Evolutionary conservation across 2,329 filamentous ascomycete species (phyloP), one percentile per base, ranked within the genome.

Genomic region (Aureobasidium melanogenum): DNA sequence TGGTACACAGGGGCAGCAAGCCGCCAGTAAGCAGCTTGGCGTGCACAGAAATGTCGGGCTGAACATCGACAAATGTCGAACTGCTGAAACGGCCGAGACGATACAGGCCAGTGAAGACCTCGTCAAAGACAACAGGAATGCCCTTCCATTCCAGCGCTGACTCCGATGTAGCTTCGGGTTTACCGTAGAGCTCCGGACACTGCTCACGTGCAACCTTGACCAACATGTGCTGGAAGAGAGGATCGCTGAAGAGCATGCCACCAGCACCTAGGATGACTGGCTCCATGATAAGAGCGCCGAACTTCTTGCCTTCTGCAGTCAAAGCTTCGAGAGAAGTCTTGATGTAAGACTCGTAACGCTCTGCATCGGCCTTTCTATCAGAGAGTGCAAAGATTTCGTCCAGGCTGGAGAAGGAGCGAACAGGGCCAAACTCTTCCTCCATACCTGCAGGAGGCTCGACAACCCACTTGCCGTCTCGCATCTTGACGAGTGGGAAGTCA

Each of bases 101-200:
- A 71, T 92, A 92, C 5, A 95, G 77, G 1, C 90, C 90, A 0
- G 89, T 93, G 73, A 96, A 95, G 38, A 95, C 90, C 70, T 95
- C 91, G 69, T 96, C 90, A 65, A 91, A 90, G 66, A 95, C 79
- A 41, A 95, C 76, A 0, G 91, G 90, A 4, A 95, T 80, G 2
- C 90, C 89, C 1, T 79, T 79, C 90, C 90, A 95, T 32, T 76
- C 65, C 9, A 32, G 60, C 32, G 41, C 54, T 17, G 36, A 43
- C 22, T 46, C 34, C 14, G 50, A 30, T 14, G 46, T 39, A 10
- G 51, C 32, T 28, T 17, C 43, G 4, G 39, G 10, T 0, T 46
- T 43, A 10, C 48, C 38, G 34, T 60, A 61, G 5, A 50, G 58
- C 44, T 46, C 61, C 26, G 62, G 63, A 28, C 60, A 54, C 8